Base-by-base conservation (phyloP, 164 flowering plant genomes). In the Houttuynia cordata region DNA sequence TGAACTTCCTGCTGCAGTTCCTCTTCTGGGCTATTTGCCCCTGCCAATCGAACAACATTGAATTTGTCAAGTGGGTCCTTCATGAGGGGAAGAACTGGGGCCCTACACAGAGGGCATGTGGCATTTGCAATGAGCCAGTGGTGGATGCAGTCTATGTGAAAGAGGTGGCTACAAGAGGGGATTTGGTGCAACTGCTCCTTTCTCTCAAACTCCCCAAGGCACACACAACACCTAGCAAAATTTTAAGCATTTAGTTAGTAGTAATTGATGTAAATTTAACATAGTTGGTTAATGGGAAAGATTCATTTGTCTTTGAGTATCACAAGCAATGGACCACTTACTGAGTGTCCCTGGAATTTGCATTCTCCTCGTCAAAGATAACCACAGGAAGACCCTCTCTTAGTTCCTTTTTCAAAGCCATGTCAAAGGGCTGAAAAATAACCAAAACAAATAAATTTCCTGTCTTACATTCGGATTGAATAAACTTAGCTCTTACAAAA, bases 61-160 rank as follows among this genome's bases (percentile, higher is more conserved):
- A 42, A 39, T 60, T 20, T 25, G 42, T 52, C 23, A 6, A 57
- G 65, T 6, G 47, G 12, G 4, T 57, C 62, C 1, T 59, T 73
- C 37, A 34, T 58, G 8, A 56, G 22, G 7, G 70, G 55, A 42
- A 67, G 21, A 21, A 73, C 58, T 12, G 63, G 51, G 22, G 81
- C 78, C 60, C 94, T 73, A 51, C 97, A 91, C 4, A 91, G 88
- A 21, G 97, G 97, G 56, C 97, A 91, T 25, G 96, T 86, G 30
- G 80, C 67, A 73, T 84, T 79, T 18, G 85, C 63, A 23, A 59
- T 75, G 47, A 88, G 83, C 97, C 96, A 91, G 58, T 78, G 80
- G 57, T 73, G 80, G 40, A 91, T 81, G 71, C 97, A 91, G 8
- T 88, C 86, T 0, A 71, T 59, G 59, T 91, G 97, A 64, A 91